Base-by-base conservation (phyloP, 2,329 filamentous ascomycete species). In the Fusarium newnesense region DNA sequence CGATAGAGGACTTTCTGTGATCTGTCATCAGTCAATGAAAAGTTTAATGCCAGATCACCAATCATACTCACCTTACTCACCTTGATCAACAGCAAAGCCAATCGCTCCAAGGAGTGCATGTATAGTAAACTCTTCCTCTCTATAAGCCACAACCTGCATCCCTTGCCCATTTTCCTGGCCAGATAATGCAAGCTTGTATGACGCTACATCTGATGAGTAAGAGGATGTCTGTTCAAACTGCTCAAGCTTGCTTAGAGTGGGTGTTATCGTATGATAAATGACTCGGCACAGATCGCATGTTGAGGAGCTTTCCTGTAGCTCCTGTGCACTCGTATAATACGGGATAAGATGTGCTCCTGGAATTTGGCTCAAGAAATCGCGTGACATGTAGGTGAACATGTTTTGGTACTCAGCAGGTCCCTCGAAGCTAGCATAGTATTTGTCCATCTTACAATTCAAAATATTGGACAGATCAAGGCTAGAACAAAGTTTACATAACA, bases 141-240 rank as follows among this genome's bases (percentile, higher is more conserved):
- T 28, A 4, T 24, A 26, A 13, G 1, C 61, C 30, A 64, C 16
- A 1, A 61, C 9, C 3, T 50, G 21, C 13, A 61, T 32, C 1
- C 56, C 44, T 28, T 64, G 21, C 4, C 44, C 9, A 0, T 6
- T 37, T 0, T 8, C 2, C 7, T 34, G 21, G 1, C 56, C 56
- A 8, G 7, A 44, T 2, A 60, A 11, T 4, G 36, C 42, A 2
- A 60, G 2, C 3, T 24, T 42, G 10, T 32, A 32, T 19, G 5
- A 13, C 16, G 11, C 24, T 21, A 11, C 4, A 18, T 32, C 28
- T 10, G 28, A n/a, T n/a, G 21, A 13, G 9, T 19, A 9, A 24
- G 5, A 4, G 0, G 2, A 37, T 3, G 10, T 24, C 9, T 15
- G 2, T 12, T 28, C 52, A 3, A 34, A 9, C 12, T 0, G 12